These are phyloP conservation scores for Cymbopogon flexuosus DNA, from an alignment of 202 grass and related monocot species.

Conservation along the genomic window DNA sequence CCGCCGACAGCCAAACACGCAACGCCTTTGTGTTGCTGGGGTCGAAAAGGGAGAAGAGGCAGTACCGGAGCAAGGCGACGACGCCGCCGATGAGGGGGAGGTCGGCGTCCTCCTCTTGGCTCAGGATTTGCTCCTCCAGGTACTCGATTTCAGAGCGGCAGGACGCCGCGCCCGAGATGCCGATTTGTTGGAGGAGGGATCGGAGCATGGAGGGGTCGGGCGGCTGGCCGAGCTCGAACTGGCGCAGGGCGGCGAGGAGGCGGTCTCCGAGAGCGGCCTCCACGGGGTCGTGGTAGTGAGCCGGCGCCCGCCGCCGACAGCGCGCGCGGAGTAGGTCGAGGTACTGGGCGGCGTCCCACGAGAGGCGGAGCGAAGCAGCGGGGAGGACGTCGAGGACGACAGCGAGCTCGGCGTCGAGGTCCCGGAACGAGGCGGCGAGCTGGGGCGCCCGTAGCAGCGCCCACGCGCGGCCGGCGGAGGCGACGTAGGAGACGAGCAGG, in stretches of 20 bases:
- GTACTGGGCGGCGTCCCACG: constrained; percentile 47
- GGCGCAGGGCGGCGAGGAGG: constrained; percentile 46
- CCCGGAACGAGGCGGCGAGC: constrained; percentile 64
- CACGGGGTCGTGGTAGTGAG: constrained; percentile 44
- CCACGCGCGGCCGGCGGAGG: constrained; percentile 69
- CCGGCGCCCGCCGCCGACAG: constrained; percentile 44
- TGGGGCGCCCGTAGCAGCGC: constrained; percentile 47
- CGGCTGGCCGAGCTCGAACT: constrained; percentile 44
- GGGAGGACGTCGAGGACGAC: constrained; percentile 81
- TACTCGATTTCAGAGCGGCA: constrained; percentile 75
- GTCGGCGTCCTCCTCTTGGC: constrained; percentile 76
- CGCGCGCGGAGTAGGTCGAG: constrained; percentile 51
- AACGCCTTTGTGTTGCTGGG: constrained; percentile 20
- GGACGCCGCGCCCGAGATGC: constrained; percentile 41
- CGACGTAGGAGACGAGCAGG: constrained; percentile 70
- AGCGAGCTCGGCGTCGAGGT: constrained; percentile 79
- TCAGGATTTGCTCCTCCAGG: constrained; percentile 79
- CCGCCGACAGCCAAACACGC: constrained; percentile 34
- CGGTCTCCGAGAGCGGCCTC: constrained; percentile 49
- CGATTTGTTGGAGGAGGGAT: constrained; percentile 47
- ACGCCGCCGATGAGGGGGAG: constrained; percentile 55
- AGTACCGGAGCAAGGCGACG: constrained; percentile 66
- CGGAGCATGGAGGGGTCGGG: constrained; percentile 36
- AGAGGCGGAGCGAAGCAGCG: constrained; percentile 46
- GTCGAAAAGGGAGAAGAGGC: constrained; percentile 74